Percentiles rank a stretch among this genome's conserved stretches.
Evolutionary conservation across 2,329 filamentous ascomycete species (phyloP).

Genomic region (Sporothrix pseudoabietina): DNA sequence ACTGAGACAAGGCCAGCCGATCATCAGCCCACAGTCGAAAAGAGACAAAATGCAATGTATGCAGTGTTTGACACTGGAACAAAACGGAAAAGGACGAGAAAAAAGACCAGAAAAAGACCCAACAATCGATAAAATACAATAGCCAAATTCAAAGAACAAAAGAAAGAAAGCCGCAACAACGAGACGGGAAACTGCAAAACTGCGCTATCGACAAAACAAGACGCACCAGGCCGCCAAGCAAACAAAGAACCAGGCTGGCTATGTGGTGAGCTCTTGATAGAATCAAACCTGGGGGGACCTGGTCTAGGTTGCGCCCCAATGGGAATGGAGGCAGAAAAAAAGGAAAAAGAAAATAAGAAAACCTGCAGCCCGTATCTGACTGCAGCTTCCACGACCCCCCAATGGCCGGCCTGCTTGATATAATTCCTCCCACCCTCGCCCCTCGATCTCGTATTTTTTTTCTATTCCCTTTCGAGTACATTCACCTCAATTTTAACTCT

Average conservation of each 20-base stretch:
- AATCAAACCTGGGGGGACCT: neutral
- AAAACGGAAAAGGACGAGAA: neutral
- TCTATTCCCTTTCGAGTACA: neutral
- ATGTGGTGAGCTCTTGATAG: conserved; percentile 7
- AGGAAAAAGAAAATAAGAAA: neutral
- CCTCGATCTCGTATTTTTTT: conserved; percentile 9
- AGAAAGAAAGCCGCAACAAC: neutral
- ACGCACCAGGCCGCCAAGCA: conserved; percentile 7
- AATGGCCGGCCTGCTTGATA: neutral
- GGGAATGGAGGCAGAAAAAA: neutral
- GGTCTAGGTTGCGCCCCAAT: neutral
- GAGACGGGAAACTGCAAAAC: neutral
- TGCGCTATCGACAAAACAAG: neutral
- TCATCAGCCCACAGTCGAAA: neutral
- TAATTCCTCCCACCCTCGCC: neutral
- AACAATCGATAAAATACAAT: conserved; percentile 6
- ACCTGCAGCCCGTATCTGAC: conserved; percentile 9
- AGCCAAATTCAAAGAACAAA: neutral
- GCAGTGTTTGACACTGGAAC: neutral
- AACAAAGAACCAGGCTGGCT: conserved; percentile 6
- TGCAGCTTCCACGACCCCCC: conserved; percentile 3
- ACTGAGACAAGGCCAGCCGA: conserved; percentile 3
- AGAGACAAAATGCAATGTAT: neutral
- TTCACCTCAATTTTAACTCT: neutral
- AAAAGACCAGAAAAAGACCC: no score